Percentiles rank a stretch among this genome's conserved stretches.
Evolutionary conservation across 139 green algal genomes (phyloP).

Genomic region (Chlorella sp.): DNA sequence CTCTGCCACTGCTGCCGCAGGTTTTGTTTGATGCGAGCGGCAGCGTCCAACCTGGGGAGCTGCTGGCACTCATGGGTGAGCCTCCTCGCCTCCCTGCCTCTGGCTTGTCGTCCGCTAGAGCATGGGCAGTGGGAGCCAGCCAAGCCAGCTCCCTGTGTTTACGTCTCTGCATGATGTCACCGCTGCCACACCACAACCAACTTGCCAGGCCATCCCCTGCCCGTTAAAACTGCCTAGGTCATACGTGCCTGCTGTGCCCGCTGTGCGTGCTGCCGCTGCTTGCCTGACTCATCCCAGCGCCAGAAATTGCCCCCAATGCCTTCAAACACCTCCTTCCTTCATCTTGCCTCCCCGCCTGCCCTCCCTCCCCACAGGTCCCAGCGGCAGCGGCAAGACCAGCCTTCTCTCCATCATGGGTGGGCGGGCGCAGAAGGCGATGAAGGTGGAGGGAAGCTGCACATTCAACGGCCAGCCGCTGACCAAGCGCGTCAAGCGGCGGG

Average conservation of each 20-base stretch:
- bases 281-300: too few species aligned
- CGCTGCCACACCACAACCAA: too few species aligned
- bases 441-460: slow-evolving; percentile 51
- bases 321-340: neutral
- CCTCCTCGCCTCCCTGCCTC: neutral
- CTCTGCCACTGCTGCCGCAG: slow-evolving; percentile 20
- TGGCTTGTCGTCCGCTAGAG: neutral
- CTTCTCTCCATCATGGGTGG: slow-evolving; percentile 80
- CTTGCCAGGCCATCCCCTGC: too few species aligned
- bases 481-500: slow-evolving; percentile 60
- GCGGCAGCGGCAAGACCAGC: slow-evolving; percentile 82
- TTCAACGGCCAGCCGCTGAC: slow-evolving; percentile 79
- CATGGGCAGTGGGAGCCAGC: neutral
- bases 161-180: too few species aligned
- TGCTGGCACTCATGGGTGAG: slow-evolving; percentile 66
- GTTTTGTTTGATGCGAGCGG: slow-evolving; percentile 62
- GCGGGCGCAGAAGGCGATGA: slow-evolving; percentile 53
- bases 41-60: slow-evolving; percentile 56
- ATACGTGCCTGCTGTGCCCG: too few species aligned
- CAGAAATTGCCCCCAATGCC: too few species aligned
- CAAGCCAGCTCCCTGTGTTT: too few species aligned
- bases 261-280: too few species aligned
- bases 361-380: slow-evolving; percentile 60
- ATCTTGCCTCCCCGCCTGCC: neutral
- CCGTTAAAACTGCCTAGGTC: too few species aligned